These are phyloP conservation scores for Diaporthe sp. DNA, from an alignment of 2,329 filamentous ascomycete species.

Conservation along the genomic window DNA sequence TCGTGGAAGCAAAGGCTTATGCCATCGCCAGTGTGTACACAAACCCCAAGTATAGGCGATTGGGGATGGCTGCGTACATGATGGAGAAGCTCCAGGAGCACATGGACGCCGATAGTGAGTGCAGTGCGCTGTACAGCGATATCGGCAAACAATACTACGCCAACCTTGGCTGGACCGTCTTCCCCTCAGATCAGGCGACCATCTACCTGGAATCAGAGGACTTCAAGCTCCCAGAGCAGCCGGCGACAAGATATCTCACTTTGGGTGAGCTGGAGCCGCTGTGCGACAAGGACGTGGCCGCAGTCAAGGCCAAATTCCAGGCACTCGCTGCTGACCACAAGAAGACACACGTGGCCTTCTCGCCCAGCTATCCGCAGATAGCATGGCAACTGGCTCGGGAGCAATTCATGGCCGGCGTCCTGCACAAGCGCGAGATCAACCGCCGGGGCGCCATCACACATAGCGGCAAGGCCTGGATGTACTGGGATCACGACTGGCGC, in stretches of 20 bases:
- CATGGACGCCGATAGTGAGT: conserved; percentile 53
- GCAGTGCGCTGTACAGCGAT: conserved; percentile 55
- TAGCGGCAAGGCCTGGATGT: conserved; percentile 49
- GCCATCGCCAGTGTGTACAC: conserved; percentile 55
- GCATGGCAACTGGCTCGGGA: conserved; percentile 53
- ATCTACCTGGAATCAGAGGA: conserved; percentile 47
- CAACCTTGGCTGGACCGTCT: conserved; percentile 53
- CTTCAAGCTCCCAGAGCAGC: conserved; percentile 43
- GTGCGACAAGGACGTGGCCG: conserved; percentile 48
- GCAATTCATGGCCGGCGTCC: conserved; percentile 46
- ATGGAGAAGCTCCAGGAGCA: conserved; percentile 50
- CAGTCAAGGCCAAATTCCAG: conserved; percentile 47
- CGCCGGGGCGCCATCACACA: conserved; percentile 47
- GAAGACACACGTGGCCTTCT: conserved; percentile 52
- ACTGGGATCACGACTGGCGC: conserved; percentile 55
- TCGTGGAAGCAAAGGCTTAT: conserved; percentile 48
- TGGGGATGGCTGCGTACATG: conserved; percentile 54
- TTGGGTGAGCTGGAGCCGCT: conserved; percentile 45
- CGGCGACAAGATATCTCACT: conserved; percentile 45
- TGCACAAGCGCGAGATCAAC: conserved; percentile 43
- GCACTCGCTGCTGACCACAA: conserved; percentile 44
- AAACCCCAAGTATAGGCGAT: conserved; percentile 50
- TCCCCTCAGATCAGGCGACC: conserved; percentile 51
- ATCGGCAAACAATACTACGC: conserved; percentile 51
- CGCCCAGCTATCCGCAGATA: conserved; percentile 49